A percentile compares a stretch with the other conserved stretches of the same genome.
Evolutionary conservation across 1,284 basidiomycete genomes (phyloP).

Genomic region (Kalmanozyma brasiliensis): DNA sequence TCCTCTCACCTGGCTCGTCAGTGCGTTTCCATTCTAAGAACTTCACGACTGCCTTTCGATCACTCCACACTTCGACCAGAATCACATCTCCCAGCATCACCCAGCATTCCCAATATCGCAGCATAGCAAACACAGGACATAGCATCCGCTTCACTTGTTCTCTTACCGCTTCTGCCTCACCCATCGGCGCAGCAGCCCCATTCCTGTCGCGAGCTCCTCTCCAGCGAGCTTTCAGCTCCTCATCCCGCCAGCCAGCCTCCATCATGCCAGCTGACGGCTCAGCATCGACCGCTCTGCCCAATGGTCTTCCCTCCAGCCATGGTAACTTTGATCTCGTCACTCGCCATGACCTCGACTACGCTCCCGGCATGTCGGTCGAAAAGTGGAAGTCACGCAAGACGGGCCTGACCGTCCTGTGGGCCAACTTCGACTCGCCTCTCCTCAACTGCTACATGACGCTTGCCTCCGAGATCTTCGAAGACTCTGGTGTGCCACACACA

Average conservation of each 20-base stretch:
- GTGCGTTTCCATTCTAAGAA: constrained; percentile 12
- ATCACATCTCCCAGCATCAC: background rate
- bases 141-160: too few relatives aligned
- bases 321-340: constrained; percentile 85
- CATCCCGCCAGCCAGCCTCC: constrained; percentile 2
- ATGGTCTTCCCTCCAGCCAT: constrained; percentile 25
- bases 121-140: too few relatives aligned
- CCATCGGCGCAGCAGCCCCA: constrained; percentile 13
- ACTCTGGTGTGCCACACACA: constrained; percentile 71
- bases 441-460: constrained; percentile 93
- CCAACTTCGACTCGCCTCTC: constrained; percentile 77
- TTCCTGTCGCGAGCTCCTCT: constrained; percentile 6
- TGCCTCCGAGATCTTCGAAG: constrained; percentile 80
- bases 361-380: constrained; percentile 77
- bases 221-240: constrained; percentile 21
- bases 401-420: constrained; percentile 75
- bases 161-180: constrained; percentile 18
- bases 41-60: constrained; percentile 15
- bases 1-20: constrained; percentile 30
- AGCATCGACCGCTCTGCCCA: constrained; percentile 1
- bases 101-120: background rate
- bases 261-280: constrained; percentile 36
- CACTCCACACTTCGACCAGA: constrained; percentile 6
- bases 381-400: constrained; percentile 85
- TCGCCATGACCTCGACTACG: constrained; percentile 77